Conservation (phyloP, 331 rosid genomes). For the Prunus yedoensis region DNA sequence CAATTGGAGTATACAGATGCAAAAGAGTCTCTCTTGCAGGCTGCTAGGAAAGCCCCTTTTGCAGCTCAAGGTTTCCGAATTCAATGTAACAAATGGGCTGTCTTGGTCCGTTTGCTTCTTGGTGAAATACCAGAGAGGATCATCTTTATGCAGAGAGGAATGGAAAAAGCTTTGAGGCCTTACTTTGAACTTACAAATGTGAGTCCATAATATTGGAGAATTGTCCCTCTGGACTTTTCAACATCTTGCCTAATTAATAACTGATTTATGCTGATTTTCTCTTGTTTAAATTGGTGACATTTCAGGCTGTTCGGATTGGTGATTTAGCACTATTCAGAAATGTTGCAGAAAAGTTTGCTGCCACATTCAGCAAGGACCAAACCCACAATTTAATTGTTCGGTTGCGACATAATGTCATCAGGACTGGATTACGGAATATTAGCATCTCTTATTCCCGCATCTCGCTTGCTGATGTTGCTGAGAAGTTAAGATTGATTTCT, state of each 20-base stretch:
- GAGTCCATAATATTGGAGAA: not conserved
- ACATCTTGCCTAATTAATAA: not conserved
- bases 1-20: slow-evolving; percentile 12
- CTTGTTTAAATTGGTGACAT: not conserved
- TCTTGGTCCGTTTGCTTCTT: not conserved
- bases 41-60: slow-evolving; percentile 5
- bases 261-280: not conserved
- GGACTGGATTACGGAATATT: slow-evolving; percentile 6
- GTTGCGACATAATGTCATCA: slow-evolving; percentile 7
- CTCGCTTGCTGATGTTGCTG: slow-evolving; percentile 8
- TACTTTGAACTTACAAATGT: slow-evolving; percentile 7
- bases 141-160: slow-evolving; percentile 9
- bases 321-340: not conserved
- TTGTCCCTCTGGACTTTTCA: not conserved
- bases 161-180: slow-evolving; percentile 11
- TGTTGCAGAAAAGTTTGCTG: slow-evolving; percentile 1
- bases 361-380: not conserved
- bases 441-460: slow-evolving; percentile 10
- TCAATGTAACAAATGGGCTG: slow-evolving; percentile 16
- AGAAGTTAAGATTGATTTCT: slow-evolving; percentile 1
- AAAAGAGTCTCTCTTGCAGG: slow-evolving; percentile 7
- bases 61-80: slow-evolving; percentile 2
- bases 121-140: not conserved
- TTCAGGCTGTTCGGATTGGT: slow-evolving; percentile 14
- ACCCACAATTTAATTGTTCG: not conserved